Evolutionary conservation across 208 protist genomes (phyloP), one percentile per base, ranked within the genome.

Genomic region (Trypanosoma brucei): DNA sequence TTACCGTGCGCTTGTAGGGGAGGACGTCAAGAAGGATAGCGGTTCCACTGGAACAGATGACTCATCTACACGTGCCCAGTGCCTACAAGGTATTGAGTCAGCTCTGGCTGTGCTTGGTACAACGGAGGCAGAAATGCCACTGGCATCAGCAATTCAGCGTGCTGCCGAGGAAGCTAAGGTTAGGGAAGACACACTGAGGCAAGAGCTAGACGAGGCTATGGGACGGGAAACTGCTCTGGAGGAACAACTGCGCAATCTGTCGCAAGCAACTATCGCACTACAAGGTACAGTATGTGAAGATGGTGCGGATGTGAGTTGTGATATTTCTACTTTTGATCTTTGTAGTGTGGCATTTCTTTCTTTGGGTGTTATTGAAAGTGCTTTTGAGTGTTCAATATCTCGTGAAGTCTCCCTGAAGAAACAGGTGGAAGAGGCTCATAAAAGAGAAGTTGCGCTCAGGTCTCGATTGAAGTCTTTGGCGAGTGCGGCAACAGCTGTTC

Each of bases 291-390:
- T 70, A 31, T 54, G 6, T n/a, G 50, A 45, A 6, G 65, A 48
- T 42, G 38, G 7, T 7, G 49, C 34, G 3, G 7, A 31, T 3
- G 58, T 34, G 1, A 30, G 35, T 2, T 9, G 13, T 38, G 22
- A 44, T 3, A 52, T n/a, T 2, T 13, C 39, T 6, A 30, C 5
- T 22, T 8, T 36, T 3, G 57, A 51, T 33, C 42, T 46, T 6
- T 46, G 42, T 46, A 11, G 11, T 46, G 42, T 11, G 42, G 42
- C 42, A 14, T 22, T 22, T 42, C 31, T 48, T 55, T 0, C 70
- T 75, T 30, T 42, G 69, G 55, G 44, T 56, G 14, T 35, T 49
- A 63, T 75, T 62, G 56, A 11, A 46, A 6, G 42, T 46, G 42
- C 42, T 11, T 6, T 11, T 45, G 37, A 35, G 11, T 60, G 33